Evolutionary conservation across 108 stramenopile species (phyloP).

Genomic region (Cyclotella sp.): DNA sequence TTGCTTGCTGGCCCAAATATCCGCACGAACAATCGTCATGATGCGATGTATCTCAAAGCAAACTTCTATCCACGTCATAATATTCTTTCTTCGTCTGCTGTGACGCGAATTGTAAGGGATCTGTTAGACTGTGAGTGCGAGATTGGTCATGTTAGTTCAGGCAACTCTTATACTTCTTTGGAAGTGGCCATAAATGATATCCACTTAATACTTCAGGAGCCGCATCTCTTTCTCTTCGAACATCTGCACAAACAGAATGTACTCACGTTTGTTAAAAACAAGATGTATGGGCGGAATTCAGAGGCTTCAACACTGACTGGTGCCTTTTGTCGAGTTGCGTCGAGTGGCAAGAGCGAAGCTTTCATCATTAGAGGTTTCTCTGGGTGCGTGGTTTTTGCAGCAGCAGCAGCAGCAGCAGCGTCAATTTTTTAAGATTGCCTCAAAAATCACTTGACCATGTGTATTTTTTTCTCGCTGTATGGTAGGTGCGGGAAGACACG

Average conservation of each 20-base stretch:
- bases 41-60: too few species aligned
- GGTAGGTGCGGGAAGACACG: conserved; percentile 22
- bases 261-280: background rate
- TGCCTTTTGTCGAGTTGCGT: conserved; percentile 47
- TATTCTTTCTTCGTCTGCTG: background rate
- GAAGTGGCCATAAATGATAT: conserved; percentile 12
- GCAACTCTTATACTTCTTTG: background rate
- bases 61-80: too few species aligned
- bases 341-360: conserved; percentile 24
- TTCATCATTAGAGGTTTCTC: conserved; percentile 1
- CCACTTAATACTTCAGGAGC: conserved; percentile 5
- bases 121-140: background rate
- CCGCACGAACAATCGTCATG: too few species aligned
- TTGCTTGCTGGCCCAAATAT: too few species aligned
- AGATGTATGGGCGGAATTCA: conserved; percentile 17
- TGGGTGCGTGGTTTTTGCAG: conserved; percentile 6
- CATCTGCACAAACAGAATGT: too few species aligned
- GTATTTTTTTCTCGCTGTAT: background rate
- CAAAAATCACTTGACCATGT: too few species aligned
- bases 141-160: background rate
- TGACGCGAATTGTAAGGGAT: background rate
- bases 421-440: too few species aligned
- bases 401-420: too few species aligned
- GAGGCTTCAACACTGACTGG: conserved; percentile 25
- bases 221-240: conserved; percentile 7